Conservation (phyloP, 208 protist genomes). For the Crithidia mellificae region DNA sequence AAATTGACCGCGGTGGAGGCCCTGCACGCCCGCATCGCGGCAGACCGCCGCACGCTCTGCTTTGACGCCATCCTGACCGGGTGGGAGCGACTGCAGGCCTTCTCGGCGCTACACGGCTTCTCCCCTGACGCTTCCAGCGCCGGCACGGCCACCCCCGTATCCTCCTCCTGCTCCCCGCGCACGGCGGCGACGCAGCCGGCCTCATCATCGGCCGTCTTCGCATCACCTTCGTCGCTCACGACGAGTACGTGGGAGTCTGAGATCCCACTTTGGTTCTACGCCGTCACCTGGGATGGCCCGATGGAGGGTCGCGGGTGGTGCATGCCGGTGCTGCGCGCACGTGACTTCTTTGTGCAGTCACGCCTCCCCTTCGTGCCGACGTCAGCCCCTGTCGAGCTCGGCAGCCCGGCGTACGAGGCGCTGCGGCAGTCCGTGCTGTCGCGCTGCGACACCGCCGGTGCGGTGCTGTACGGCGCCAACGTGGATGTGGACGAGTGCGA, state of each 20-base stretch:
- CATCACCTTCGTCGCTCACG: neutral
- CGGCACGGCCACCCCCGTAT: slow-evolving; percentile 10
- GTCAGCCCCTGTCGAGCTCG: slow-evolving; percentile 29
- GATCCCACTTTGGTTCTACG: slow-evolving; percentile 62
- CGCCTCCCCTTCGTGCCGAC: slow-evolving; percentile 41
- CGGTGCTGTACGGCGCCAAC: slow-evolving; percentile 68
- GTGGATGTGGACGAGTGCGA: neutral
- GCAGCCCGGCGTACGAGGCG: slow-evolving; percentile 41
- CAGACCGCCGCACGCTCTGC: slow-evolving; percentile 50
- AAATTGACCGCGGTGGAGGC: neutral
- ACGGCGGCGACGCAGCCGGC: neutral
- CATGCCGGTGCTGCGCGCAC: slow-evolving; percentile 39
- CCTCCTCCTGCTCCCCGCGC: slow-evolving; percentile 2
- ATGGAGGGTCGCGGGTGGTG: slow-evolving; percentile 53
- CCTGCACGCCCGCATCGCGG: slow-evolving; percentile 45
- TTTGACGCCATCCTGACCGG: slow-evolving; percentile 65
- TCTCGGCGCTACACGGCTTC: slow-evolving; percentile 6
- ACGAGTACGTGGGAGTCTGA: slow-evolving; percentile 4
- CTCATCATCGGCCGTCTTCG: slow-evolving; percentile 2
- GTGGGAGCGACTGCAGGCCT: slow-evolving; percentile 63
- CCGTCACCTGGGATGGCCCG: slow-evolving; percentile 48
- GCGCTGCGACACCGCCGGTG: slow-evolving; percentile 57
- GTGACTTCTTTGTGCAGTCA: slow-evolving; percentile 44
- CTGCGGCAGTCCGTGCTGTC: slow-evolving; percentile 40
- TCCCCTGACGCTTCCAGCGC: neutral